Evolutionary conservation across 768 basidiomycete genomes (phyloP), one percentile per base, ranked within the genome.

Genomic region (Suillus americanus): DNA sequence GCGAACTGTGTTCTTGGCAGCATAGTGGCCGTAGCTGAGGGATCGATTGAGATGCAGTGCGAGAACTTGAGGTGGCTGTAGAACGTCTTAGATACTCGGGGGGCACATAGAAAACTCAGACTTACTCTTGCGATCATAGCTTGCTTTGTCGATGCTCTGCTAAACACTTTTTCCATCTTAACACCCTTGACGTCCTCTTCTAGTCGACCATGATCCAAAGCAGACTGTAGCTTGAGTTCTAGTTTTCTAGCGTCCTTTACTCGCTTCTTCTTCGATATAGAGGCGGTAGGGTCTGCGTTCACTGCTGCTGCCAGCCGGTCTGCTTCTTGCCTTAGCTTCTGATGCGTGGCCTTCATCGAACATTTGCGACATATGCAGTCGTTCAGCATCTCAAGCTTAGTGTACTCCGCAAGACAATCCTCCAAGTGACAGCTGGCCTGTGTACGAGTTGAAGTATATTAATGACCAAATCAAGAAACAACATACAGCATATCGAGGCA

Each of bases 291-390:
- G 30, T 79, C 76, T 28, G 69, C 74, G 45, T 60, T 67, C 30
- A 74, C 67, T 1, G 71, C 69, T 48, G 70, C 75, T 46, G 84
- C 82, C 13, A 95, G 78, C 25, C 81, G 77, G 41, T 86, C 83
- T 5, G 86, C 79, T 62, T 96, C 94, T 10, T 83, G 76, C 46
- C 79, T 75, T 62, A 96, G 81, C 55, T 88, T 81, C 56, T 79
- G 79, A 68, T 86, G 85, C 0, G 97, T 99, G 20, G 90, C 88
- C 6, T 88, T 79, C 65, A 99, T 80, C 1, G 95, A 94, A 73
- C 97, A 99, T 66, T 90, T 89, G 25, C 95, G 88, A 77, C 97
- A 99, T 33, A 94, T 87, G 70, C 95, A 97, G 72, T 96, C 95
- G n/a, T 85, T 86, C 54, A 99, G 82, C 41, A 92, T 77, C 73